Evolutionary conservation across 768 basidiomycete genomes (phyloP), one percentile per base, ranked within the genome.

Genomic region (Hygrocybe coccinea): DNA sequence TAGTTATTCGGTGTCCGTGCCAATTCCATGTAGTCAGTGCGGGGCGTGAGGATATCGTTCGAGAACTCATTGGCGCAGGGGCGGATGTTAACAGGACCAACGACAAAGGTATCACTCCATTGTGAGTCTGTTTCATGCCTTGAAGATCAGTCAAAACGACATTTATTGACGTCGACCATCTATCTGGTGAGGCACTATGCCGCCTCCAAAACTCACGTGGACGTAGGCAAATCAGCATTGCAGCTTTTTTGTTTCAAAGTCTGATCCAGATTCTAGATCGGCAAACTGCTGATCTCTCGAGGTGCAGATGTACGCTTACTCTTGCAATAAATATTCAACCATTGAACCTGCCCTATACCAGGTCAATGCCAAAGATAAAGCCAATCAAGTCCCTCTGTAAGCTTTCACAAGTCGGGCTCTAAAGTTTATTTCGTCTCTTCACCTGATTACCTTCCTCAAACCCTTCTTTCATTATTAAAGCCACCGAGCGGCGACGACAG

Each of bases 401-500:
- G 89, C 61, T 41, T 35, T 29, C 52, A 56, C 38, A 43, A 39
- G 51, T 58, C 62, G 60, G 52, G 60, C 50, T 62, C 62, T 52
- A 47, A 54, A 63, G n/a, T n/a, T n/a, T n/a, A n/a, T n/a, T n/a
- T n/a, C n/a, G n/a, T n/a, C n/a, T n/a, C n/a, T n/a, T n/a, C n/a
- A n/a, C n/a, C n/a, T n/a, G n/a, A n/a, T n/a, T n/a, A n/a, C n/a
- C n/a, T n/a, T n/a, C n/a, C n/a, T n/a, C n/a, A n/a, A n/a, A n/a
- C n/a, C n/a, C n/a, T n/a, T n/a, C n/a, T 21, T 10, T 51, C 41
- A 50, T 45, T 56, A 53, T 53, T 60, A 54, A 38, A 95, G 91
- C 50, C 97, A 99, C 72, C 88, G 97, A 57, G 97, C 97, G 46
- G 92, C 95, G 10, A 95, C 97, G 6, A 97, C 91, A 12, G 97